Evolutionary conservation across 2,329 filamentous ascomycete genomes (phyloP), one percentile per base, ranked within the genome.

Genomic region (Zymoseptoria crescenta): DNA sequence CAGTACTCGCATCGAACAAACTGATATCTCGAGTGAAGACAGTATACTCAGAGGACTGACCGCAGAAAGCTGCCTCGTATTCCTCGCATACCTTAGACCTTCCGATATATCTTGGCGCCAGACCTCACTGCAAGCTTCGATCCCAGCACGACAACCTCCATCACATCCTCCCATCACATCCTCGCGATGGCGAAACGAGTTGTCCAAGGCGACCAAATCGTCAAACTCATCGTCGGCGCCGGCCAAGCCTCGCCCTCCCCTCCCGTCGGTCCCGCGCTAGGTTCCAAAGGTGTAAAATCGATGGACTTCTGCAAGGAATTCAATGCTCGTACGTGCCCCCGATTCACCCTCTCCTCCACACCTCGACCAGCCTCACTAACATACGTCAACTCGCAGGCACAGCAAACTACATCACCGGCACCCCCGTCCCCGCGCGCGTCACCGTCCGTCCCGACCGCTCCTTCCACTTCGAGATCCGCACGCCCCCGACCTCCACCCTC

Each of bases 221-320:
- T 99, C 74, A 99, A 97, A 80, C 84, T 99, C 75, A 96, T 99
- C 67, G 94, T 99, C 62, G 94, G 93, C 69, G 94, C 94, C 59
- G 94, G 94, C 27, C 91, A 96, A 76, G 94, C 94, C 61, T 93
- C 87, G 70, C 94, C 94, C 29, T 95, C 91, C 77, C 94, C 94
- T 35, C 94, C 94, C 4, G 92, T 99, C 70, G 94, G 94, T 80
- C 94, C 94, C 59, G 94, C 94, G 56, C 83, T 99, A 65, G 94
- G 94, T 78, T 93, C 87, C 75, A 97, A 96, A 80, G 94, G 94
- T 81, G 89, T 99, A 63, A 99, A 99, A 81, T 95, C 89, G 59
- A 99, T 99, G 59, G 50, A 29, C n/a, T 21, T 19, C 41, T 51
- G 9, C 49, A 45, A 65, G 63, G 64, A 65, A 63, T 65, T 65